Percentiles rank a stretch among this genome's conserved stretches.
These are phyloP conservation scores for Uromyces viciae-fabae DNA, from an alignment of 1,284 basidiomycete genomes.

Conservation along the genomic window DNA sequence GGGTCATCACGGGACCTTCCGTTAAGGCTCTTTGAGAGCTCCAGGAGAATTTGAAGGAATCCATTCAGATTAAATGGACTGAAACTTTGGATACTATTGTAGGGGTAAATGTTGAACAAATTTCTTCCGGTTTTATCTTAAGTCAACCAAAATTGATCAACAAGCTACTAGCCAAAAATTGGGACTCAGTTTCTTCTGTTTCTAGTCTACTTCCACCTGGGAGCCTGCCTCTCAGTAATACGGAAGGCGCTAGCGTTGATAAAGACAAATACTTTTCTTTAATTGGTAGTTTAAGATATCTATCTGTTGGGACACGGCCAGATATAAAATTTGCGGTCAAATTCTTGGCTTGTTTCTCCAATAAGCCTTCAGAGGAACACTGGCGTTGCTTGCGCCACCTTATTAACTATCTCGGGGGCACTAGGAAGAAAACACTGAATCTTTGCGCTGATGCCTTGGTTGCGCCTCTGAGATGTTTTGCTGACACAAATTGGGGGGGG, in stretches of 20 bases:
- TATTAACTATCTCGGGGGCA: background rate
- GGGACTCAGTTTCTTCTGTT: background rate
- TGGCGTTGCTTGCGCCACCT: background rate
- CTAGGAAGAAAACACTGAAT: background rate
- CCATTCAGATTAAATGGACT: background rate
- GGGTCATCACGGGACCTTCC: background rate
- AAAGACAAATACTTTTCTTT: background rate
- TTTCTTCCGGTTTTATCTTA: background rate
- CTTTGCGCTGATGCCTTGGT: background rate
- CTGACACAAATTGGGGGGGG: background rate
- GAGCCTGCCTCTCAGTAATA: background rate
- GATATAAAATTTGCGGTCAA: constrained; percentile 13
- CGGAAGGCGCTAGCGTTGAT: background rate
- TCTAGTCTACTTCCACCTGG: background rate
- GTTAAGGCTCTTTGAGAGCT: background rate
- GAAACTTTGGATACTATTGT: background rate
- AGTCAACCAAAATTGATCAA: background rate
- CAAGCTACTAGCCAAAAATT: background rate
- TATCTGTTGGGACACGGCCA: background rate
- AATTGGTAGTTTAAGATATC: background rate
- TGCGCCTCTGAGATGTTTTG: background rate
- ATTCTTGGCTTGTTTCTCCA: constrained; percentile 10
- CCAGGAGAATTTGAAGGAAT: background rate
- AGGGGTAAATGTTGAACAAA: background rate
- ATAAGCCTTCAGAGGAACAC: background rate